phyloP scores from a whole-genome alignment of 1,284 basidiomycete genomes.

The Caloboletus inedulis region DNA sequence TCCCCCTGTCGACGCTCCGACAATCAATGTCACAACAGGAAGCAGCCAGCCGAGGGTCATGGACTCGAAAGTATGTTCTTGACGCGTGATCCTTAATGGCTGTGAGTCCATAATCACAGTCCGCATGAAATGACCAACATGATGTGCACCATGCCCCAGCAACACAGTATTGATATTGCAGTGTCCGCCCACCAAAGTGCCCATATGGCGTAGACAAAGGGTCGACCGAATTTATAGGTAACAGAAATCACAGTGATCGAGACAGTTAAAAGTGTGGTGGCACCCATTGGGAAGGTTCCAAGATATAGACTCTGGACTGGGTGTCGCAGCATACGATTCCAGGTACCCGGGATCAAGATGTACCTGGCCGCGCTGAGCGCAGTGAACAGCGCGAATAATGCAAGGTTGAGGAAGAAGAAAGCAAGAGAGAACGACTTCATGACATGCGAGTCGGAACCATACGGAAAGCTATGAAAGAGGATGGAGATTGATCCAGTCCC shows the following conservation, averaged over 20 bases:
- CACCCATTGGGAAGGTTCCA: slow-evolving; percentile 70
- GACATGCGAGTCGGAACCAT: slow-evolving; percentile 38
- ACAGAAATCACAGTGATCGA: slow-evolving; percentile 43
- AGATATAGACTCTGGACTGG: slow-evolving; percentile 66
- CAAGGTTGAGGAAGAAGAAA: slow-evolving; percentile 67
- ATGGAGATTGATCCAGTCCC: slow-evolving; percentile 56
- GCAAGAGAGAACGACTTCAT: slow-evolving; percentile 47
- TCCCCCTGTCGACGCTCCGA: slow-evolving; percentile 64
- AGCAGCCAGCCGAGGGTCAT: slow-evolving; percentile 68
- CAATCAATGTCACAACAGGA: slow-evolving; percentile 70
- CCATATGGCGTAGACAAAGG: slow-evolving; percentile 62
- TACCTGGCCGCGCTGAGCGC: slow-evolving; percentile 50
- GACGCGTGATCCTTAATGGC: slow-evolving; percentile 53
- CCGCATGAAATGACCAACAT: slow-evolving; percentile 45
- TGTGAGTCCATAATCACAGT: slow-evolving; percentile 8
- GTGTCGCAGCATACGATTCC: slow-evolving; percentile 55
- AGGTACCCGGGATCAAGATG: slow-evolving; percentile 53
- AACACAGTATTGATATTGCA: slow-evolving; percentile 53
- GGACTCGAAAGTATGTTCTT: slow-evolving; percentile 52
- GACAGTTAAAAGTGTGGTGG: slow-evolving; percentile 60
- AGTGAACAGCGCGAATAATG: slow-evolving; percentile 59
- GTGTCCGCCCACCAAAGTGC: slow-evolving; percentile 74
- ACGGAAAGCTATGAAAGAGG: slow-evolving; percentile 54
- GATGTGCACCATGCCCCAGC: slow-evolving; percentile 62
- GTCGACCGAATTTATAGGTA: slow-evolving; percentile 45